Base-by-base conservation (phyloP, 1,139 yeast species). In the Lodderomyces parapsilosis region DNA sequence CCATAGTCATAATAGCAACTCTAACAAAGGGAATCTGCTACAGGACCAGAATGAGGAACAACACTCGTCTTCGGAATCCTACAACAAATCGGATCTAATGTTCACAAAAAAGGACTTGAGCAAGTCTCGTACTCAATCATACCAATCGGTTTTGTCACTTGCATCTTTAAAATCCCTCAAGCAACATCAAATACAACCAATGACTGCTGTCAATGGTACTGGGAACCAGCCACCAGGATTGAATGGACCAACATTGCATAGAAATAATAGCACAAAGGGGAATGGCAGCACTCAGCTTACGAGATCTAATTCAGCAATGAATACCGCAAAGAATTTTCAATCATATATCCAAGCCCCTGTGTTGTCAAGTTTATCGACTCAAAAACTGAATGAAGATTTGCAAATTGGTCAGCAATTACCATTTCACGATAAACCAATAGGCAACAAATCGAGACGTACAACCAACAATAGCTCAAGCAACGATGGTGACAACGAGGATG, bases 91-190 rank as follows among this genome's bases (percentile, higher is more conserved):
- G 4, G 70, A 65, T 46, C 59, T 66, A 39, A 63, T 68, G 22
- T 80, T 81, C 62, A 77, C 76, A 52, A 80, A 80, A 60, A 74
- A 77, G 49, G 74, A 76, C 36, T 68, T 78, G 15, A 72, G 73
- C 15, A 71, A 76, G 45, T 66, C 74, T 30, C 64, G 86, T 43
- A 73, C 83, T 1, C 84, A 78, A 53, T 76, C 81, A n/a, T 78
- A 78, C 39, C 86, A 80, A 55, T 76, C 82, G 40, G 85, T 80
- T n/a, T 64, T 81, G 44, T 78, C 84, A 28, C 74, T 81, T 20
- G 82, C 82, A 3, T 80, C 86, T 1, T 59, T 80, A 32, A 74
- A 76, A 54, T 75, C 81, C 23, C 56, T 72, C 43, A 67, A 65
- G 41, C 73, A 66, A 44, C 66, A 63, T 45, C 59, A 50, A 19